Evolutionary conservation across 2,329 filamentous ascomycete species (phyloP).

Genomic region (Alternaria alternata): DNA sequence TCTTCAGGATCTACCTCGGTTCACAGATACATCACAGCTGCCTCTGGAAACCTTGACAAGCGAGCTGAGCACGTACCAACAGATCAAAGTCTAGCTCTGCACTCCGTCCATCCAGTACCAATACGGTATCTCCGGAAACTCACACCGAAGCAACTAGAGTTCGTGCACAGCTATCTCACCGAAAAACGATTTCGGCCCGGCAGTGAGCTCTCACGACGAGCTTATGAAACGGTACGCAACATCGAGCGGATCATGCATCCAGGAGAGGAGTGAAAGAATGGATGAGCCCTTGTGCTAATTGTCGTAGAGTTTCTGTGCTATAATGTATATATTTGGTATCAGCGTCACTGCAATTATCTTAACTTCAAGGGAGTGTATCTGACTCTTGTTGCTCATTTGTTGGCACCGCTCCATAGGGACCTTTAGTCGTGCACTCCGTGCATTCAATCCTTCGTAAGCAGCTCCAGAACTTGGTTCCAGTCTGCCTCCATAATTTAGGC

Average conservation of each 20-base stretch:
- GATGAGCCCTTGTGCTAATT: background rate
- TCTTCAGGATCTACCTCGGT: background rate
- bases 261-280: background rate
- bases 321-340: background rate
- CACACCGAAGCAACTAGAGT: background rate
- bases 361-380: no score
- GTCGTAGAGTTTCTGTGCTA: background rate
- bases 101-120: background rate
- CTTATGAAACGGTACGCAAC: background rate
- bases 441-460: background rate
- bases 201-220: background rate
- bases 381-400: fast-evolving
- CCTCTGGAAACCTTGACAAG: background rate
- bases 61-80: background rate
- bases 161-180: background rate
- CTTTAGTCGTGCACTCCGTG: background rate
- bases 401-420: background rate
- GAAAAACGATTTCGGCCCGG: background rate
- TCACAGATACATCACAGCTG: no score
- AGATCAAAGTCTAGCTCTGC: background rate
- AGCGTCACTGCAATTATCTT: background rate
- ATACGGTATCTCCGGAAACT: background rate
- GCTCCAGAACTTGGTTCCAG: background rate
- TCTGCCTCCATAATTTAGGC: background rate
- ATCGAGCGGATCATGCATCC: background rate